Evolutionary conservation across 768 basidiomycete genomes (phyloP).

Genomic region (Boletus barrowsii): DNA sequence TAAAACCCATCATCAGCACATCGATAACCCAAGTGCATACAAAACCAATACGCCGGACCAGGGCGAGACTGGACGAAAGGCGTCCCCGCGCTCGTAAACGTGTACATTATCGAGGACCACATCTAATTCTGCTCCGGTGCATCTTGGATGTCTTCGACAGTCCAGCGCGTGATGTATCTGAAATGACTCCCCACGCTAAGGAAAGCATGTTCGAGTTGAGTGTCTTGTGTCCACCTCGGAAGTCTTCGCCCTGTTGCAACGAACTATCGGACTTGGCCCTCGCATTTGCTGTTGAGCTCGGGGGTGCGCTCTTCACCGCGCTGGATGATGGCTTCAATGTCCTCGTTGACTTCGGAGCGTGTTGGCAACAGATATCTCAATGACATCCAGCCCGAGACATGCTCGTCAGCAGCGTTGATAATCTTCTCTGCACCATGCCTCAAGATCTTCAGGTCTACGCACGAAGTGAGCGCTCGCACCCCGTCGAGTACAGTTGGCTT

Average conservation of each 20-base stretch:
- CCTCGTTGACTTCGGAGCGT: constrained; percentile 42
- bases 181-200: constrained; percentile 92
- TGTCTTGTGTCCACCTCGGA: constrained; percentile 69
- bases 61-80: constrained; percentile 31
- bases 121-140: constrained; percentile 18
- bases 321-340: no score
- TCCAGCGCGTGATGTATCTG: constrained; percentile 81
- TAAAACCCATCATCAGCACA: no score
- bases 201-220: constrained; percentile 78
- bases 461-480: no score
- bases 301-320: constrained; percentile 72
- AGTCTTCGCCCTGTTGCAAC: constrained; percentile 90
- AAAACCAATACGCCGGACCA: constrained; percentile 35
- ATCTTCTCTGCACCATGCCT: constrained; percentile 92
- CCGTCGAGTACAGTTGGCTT: no score
- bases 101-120: constrained; percentile 19
- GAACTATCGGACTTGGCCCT: constrained; percentile 86
- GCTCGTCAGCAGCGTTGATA: constrained; percentile 78
- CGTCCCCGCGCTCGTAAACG: constrained; percentile 27
- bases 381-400: constrained; percentile 25
- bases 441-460: no score
- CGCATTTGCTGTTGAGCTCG: constrained; percentile 89
- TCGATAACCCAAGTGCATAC: constrained; percentile 28
- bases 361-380: constrained; percentile 36
- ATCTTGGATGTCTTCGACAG: constrained; percentile 76